A percentile compares a stretch with the other conserved stretches of the same genome.
phyloP scores from a whole-genome alignment of 768 basidiomycete genomes.

The Tulasnella sp. region DNA sequence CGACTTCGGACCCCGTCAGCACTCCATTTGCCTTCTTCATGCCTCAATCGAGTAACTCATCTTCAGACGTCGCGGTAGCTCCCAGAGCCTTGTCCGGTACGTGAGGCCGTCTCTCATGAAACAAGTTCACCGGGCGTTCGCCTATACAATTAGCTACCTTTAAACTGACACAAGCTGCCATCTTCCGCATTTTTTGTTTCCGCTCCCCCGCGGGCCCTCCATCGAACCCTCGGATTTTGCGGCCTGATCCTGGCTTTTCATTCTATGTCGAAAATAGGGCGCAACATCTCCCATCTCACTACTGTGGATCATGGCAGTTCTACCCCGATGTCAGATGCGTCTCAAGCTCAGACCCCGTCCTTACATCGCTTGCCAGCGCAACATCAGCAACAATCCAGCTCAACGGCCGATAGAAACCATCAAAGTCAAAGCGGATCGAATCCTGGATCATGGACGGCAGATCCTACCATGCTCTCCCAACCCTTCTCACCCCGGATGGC shows the following conservation, averaged over 20 bases:
- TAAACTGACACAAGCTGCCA: background rate
- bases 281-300: no score
- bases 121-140: background rate
- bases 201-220: background rate
- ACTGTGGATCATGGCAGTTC: no score
- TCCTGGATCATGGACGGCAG: background rate
- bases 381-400: no score
- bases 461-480: background rate
- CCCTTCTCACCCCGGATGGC: background rate
- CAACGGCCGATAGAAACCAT: no score
- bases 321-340: no score
- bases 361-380: no score
- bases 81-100: background rate
- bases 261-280: no score
- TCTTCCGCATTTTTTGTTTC: background rate
- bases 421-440: no score
- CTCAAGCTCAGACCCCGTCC: no score
- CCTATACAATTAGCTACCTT: background rate
- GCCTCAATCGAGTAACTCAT: background rate
- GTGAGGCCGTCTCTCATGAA: background rate
- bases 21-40: slow-evolving; percentile 13
- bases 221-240: background rate
- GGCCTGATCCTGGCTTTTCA: no score
- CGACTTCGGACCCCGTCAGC: background rate
- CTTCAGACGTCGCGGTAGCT: background rate